Evolutionary conservation across 1,284 basidiomycete species (phyloP), one percentile per base, ranked within the genome.

Genomic region (Pascua sp.): DNA sequence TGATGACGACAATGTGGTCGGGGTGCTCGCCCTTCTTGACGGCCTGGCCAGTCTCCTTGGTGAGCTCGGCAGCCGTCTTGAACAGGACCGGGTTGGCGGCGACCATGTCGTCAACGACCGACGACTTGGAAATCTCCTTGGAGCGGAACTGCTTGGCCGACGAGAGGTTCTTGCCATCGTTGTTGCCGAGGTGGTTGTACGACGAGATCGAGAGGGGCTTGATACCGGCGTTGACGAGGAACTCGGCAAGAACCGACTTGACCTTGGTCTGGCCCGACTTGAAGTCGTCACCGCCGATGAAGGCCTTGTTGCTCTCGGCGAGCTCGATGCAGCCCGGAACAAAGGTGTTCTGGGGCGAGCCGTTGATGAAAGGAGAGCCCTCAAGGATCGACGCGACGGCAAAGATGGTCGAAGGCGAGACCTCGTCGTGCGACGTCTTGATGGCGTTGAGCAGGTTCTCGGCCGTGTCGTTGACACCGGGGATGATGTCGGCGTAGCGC

Each of bases 101-200:
- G 58, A 95, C 93, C 93, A 95, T 96, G 77, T 96, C 95, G 71
- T 98, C 95, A 47, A 98, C 93, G 64, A 98, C 95, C 63, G 87
- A 90, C 71, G 88, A 89, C 86, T 97, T 97, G 82, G 86, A 88
- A 77, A 94, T 94, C 81, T 98, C 95, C 86, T 98, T 98, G 82
- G 87, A 90, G 82, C 88, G 89, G 87, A 98, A 98, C 81, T 98
- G 94, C 63, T 81, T 82, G 78, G 92, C 90, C n/a, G 91, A 88
- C 59, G 85, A 89, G 71, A 98, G 80, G 81, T 97, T 96, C 79
- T 87, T 86, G 38, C 93, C 94, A 74, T 97, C 94, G 77, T 98
- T 98, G 84, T 98, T 98, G 43, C 96, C 95, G 53, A 98, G 85
- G 79, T 98, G 95, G 84, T 98, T 98, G 84, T 98, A 98, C 38